Base-by-base conservation (phyloP, 2,329 filamentous ascomycete species). In the Boeremia lycopersici region DNA sequence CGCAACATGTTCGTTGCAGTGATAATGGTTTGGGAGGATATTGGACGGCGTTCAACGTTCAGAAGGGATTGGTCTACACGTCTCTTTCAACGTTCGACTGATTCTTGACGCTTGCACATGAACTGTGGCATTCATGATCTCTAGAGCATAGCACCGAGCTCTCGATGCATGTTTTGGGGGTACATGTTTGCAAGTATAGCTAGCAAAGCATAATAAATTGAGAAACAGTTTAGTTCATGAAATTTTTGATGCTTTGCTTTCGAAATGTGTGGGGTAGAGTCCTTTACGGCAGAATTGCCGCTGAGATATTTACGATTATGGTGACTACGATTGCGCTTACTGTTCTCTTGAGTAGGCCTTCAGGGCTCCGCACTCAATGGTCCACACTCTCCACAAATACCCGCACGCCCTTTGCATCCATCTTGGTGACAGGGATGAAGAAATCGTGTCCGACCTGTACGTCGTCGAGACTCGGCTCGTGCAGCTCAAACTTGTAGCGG, bases 361-460 rank as follows among this genome's bases (percentile, higher is more conserved):
- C 19, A 23, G 19, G 19, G 19, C 19, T 23, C 19, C 19, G 19
- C 26, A 3, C 11, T 47, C 25, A 54, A 33, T 54, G 46, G 8
- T 41, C 52, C 4, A 54, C 52, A 5, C 58, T 59, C 26, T 48
- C 62, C 0, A 72, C 65, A 47, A 70, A 68, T 2, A 72, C 70
- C 51, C 72, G 61, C 6, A 78, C 64, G 0, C 74, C 76, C 51
- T 75, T 74, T 0, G 64, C 65, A n/a, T 70, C 70, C 42, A 67
- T 12, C 52, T 46, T 64, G 4, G 68, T 53, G 2, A 71, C 63
- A 2, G 76, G 75, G 41, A 73, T 73, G 40, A 78, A 78, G 35
- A 71, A 74, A 58, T 78, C 76, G 43, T 75, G 68, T 1, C 63
- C 65, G 17, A 75, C 53, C 50, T 68, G 55, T 34, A 74, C 73